phyloP scores from a whole-genome alignment of 140 eudicot genomes.

The Oenanthe javanica region DNA sequence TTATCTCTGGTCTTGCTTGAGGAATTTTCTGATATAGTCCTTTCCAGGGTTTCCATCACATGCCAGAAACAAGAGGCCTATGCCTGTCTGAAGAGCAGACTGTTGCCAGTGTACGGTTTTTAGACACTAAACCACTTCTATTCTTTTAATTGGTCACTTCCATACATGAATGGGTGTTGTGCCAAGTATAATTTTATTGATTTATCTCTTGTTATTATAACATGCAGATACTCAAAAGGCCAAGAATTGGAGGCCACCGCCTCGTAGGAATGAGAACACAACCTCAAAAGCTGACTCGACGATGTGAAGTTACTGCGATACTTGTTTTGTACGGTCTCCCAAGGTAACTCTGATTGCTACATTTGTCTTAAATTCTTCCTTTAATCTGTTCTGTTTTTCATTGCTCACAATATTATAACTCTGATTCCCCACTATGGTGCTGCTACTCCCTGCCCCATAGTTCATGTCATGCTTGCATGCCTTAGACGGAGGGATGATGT shows the following conservation, averaged over 20 bases:
- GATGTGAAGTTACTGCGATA: slow-evolving; percentile 97
- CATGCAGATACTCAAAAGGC: slow-evolving; percentile 67
- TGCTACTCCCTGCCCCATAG: neutral
- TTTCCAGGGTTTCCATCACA: slow-evolving; percentile 85
- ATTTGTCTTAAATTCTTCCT: neutral
- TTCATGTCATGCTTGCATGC: neutral
- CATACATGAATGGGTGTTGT: neutral
- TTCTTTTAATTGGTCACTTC: neutral
- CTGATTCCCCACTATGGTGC: neutral
- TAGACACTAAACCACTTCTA: neutral
- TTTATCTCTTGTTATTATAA: neutral
- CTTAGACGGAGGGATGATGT: neutral
- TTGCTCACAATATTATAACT: neutral
- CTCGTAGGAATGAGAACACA: slow-evolving; percentile 88
- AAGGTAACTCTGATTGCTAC: slow-evolving; percentile 34
- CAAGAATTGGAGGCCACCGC: slow-evolving; percentile 67
- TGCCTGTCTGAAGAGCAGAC: slow-evolving; percentile 98
- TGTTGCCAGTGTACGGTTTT: slow-evolving; percentile 68
- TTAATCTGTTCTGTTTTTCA: neutral
- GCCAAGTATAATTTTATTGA: neutral
- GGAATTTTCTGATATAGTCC: slow-evolving; percentile 17
- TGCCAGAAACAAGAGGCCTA: slow-evolving; percentile 97
- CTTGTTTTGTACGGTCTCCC: slow-evolving; percentile 95
- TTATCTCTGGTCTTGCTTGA: slow-evolving; percentile 1
- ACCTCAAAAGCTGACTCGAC: slow-evolving; percentile 70